Evolutionary conservation across 2,329 filamentous ascomycete genomes (phyloP), one percentile per base, ranked within the genome.

Genomic region (Curvularia spicifera): DNA sequence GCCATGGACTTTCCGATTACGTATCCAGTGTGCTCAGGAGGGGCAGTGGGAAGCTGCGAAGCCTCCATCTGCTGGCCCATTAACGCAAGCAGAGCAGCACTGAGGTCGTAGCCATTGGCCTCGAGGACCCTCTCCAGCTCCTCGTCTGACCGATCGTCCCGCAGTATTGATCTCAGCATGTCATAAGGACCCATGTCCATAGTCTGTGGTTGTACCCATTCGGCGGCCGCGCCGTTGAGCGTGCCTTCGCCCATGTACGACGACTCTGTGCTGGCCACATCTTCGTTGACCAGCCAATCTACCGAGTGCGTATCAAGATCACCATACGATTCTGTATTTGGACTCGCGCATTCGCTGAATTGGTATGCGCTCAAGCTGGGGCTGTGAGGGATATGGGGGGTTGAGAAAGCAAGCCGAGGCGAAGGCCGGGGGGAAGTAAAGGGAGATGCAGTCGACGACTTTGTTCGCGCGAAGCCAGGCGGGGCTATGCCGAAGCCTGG

Each of bases 161-260:
- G 92, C 26, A 99, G 83, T 40, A 99, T 96, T 5, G 94, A 97
- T 61, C 95, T 91, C 55, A 99, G 84, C 86, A 99, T 98, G 74
- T 99, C 95, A 78, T 97, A 97, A 0, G 95, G 94, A 57, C 91
- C 96, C 94, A 99, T 98, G 72, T 98, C 93, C 56, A 87, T 86
- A 71, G 90, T 90, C 73, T 86, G 84, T 13, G 84, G 81, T 58
- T 82, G 81, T 47, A 89, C 82, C 79, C 87, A 97, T 75, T 97
- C 93, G 24, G 93, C 90, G 5, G 91, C 91, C 13, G 89, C 89
- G 43, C 88, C 89, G 71, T 92, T 93, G 59, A 94, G 83, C 33
- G 86, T 87, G 65, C 88, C 92, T 15, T 89, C 83, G 9, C 85
- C 87, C 35, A 87, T 84, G 40, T 85, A 78, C 24, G 89, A 91